phyloP scores from a whole-genome alignment of 2,329 filamentous ascomycete genomes.

The Cordyceps militaris region DNA sequence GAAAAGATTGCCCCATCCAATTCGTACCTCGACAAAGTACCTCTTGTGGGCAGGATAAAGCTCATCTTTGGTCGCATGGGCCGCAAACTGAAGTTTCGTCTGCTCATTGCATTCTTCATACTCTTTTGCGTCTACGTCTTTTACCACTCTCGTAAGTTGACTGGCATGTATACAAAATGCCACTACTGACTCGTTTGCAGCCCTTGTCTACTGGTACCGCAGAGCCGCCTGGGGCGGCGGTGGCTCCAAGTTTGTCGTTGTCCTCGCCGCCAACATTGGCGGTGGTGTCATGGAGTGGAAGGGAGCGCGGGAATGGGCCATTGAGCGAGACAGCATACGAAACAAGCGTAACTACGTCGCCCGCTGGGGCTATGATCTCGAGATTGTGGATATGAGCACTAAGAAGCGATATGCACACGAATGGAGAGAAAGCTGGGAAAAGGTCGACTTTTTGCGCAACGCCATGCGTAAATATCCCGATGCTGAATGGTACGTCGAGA shows the following conservation, averaged over 20 bases:
- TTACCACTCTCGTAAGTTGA: constrained; percentile 64
- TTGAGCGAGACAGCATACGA: constrained; percentile 88
- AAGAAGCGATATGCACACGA: constrained; percentile 98
- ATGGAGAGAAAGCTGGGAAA: constrained; percentile 99
- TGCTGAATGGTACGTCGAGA: constrained; percentile 74
- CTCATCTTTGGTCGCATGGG: constrained; percentile 45
- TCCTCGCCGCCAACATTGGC: constrained; percentile 87
- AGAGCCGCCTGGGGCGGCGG: constrained; percentile 68
- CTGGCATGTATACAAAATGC: neutral
- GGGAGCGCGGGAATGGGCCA: constrained; percentile 92
- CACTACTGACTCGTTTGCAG: constrained; percentile 30
- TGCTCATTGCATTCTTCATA: constrained; percentile 53
- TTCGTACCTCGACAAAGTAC: constrained; percentile 42
- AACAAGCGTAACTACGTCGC: constrained; percentile 89
- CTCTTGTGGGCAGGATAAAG: constrained; percentile 40
- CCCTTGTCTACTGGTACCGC: constrained; percentile 57
- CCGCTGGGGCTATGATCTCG: constrained; percentile 89
- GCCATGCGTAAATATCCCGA: constrained; percentile 89
- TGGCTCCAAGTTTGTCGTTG: constrained; percentile 86
- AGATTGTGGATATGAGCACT: constrained; percentile 97
- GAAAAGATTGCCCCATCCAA: constrained; percentile 62
- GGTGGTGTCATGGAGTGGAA: constrained; percentile 99
- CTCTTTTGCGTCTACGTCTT: constrained; percentile 58
- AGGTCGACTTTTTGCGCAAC: constrained; percentile 87
- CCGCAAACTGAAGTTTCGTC: constrained; percentile 57